These are phyloP conservation scores for Mrakiaceae sp. DNA, from an alignment of 1,284 basidiomycete genomes.

Conservation along the genomic window DNA sequence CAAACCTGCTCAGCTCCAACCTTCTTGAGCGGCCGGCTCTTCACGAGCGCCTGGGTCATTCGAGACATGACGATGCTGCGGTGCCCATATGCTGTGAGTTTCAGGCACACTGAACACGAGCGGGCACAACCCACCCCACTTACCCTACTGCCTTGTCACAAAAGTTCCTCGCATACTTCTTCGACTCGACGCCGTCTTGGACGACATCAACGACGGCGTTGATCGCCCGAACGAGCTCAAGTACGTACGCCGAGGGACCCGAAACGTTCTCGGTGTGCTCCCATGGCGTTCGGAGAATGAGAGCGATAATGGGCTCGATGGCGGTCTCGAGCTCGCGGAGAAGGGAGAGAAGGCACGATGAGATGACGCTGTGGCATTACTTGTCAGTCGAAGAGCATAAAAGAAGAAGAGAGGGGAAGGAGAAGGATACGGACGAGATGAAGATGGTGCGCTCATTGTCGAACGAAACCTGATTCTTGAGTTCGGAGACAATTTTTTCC, in stretches of 20 bases:
- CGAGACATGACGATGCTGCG: slow-evolving; percentile 63
- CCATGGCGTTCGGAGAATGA: slow-evolving; percentile 70
- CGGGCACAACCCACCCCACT: slow-evolving; percentile 12
- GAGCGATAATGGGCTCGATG: slow-evolving; percentile 61
- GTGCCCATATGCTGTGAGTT: slow-evolving; percentile 12
- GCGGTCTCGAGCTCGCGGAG: slow-evolving; percentile 70
- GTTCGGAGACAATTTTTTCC: slow-evolving; percentile 64
- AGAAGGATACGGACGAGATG: slow-evolving; percentile 35
- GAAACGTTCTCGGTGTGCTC: slow-evolving; percentile 64
- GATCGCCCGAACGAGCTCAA: slow-evolving; percentile 55
- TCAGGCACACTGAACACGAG: not conserved
- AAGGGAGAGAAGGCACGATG: slow-evolving; percentile 62
- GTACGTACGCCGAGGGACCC: slow-evolving; percentile 67
- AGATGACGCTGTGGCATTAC: slow-evolving; percentile 51
- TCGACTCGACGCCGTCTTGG: slow-evolving; percentile 69
- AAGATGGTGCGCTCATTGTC: slow-evolving; percentile 81
- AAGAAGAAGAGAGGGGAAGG: not conserved
- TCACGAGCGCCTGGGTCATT: slow-evolving; percentile 76
- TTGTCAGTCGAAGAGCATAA: not conserved
- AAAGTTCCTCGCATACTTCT: slow-evolving; percentile 82
- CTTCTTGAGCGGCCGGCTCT: slow-evolving; percentile 74
- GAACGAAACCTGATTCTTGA: slow-evolving; percentile 66
- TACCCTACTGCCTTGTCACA: slow-evolving; percentile 84
- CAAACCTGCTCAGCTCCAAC: slow-evolving; percentile 83
- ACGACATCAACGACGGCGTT: slow-evolving; percentile 55